These are phyloP conservation scores for Arabidopsis suecica DNA, from an alignment of 345 rosid genomes.

Conservation along the genomic window DNA sequence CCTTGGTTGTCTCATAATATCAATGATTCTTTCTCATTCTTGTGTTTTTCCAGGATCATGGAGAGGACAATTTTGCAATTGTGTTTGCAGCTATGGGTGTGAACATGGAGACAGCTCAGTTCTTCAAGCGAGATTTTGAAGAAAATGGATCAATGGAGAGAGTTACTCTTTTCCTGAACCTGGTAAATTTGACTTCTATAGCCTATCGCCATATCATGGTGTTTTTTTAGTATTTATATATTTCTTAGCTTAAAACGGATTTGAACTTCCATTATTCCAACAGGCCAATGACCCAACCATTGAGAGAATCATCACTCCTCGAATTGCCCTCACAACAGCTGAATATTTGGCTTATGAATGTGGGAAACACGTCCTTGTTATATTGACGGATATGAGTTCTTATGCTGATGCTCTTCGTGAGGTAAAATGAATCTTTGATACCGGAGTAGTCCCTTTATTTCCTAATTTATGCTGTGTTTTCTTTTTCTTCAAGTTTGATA, in stretches of 20 bases:
- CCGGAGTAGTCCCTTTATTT: neutral
- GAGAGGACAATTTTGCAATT: conserved; percentile 95
- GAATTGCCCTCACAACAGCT: conserved; percentile 95
- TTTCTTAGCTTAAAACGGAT: neutral
- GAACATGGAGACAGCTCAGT: conserved; percentile 98
- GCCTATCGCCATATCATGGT: neutral
- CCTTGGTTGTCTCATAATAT: neutral
- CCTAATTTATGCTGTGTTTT: neutral
- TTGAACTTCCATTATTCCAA: neutral
- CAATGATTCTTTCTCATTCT: neutral
- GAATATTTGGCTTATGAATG: conserved; percentile 98
- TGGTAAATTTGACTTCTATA: conserved; percentile 30
- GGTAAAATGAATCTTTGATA: conserved; percentile 48
- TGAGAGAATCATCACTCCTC: conserved; percentile 96
- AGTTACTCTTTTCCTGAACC: conserved; percentile 89
- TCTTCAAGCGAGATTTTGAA: conserved; percentile 98
- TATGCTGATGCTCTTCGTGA: conserved; percentile 99
- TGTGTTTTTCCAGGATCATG: conserved; percentile 61
- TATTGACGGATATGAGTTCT: conserved; percentile 96
- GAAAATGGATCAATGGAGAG: conserved; percentile 99
- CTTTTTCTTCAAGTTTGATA: neutral
- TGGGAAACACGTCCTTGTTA: conserved; percentile 97
- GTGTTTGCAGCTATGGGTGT: conserved; percentile 99
- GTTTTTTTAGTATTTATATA: neutral
- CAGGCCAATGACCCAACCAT: conserved; percentile 99